Evolutionary conservation across 2,329 filamentous ascomycete genomes (phyloP).

Genomic region (Colletotrichum simmondsii): DNA sequence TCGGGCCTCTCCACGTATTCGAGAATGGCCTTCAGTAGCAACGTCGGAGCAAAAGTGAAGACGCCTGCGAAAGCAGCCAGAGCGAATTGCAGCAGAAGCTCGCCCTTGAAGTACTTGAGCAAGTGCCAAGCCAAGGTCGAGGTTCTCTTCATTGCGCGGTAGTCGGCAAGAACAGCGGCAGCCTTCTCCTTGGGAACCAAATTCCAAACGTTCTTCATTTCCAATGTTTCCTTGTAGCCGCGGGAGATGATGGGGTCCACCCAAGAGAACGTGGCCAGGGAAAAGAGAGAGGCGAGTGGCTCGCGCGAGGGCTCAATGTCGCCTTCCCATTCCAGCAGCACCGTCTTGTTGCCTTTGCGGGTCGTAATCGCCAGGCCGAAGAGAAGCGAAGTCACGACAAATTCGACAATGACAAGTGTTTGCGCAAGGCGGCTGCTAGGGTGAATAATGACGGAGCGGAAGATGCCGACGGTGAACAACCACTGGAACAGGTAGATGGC

Average conservation of each 20-base stretch:
- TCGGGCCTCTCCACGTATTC: slow-evolving; percentile 91
- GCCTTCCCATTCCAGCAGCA: slow-evolving; percentile 89
- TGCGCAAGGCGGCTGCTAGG: slow-evolving; percentile 72
- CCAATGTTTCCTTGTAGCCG: slow-evolving; percentile 86
- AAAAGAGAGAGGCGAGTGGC: slow-evolving; percentile 88
- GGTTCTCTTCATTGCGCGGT: slow-evolving; percentile 87
- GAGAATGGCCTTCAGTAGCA: slow-evolving; percentile 90
- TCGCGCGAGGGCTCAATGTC: slow-evolving; percentile 88
- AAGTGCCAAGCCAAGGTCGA: slow-evolving; percentile 83
- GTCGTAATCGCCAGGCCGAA: slow-evolving; percentile 82
- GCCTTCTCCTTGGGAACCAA: slow-evolving; percentile 89
- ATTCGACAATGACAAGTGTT: slow-evolving; percentile 77
- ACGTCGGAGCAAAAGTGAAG: slow-evolving; percentile 90
- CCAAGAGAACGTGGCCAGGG: slow-evolving; percentile 89
- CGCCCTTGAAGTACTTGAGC: slow-evolving; percentile 83
- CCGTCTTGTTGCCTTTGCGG: slow-evolving; percentile 90
- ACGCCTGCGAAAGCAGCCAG: slow-evolving; percentile 85
- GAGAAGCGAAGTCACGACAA: slow-evolving; percentile 78
- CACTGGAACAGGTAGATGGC: slow-evolving; percentile 85
- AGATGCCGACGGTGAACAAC: slow-evolving; percentile 79
- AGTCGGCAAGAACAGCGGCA: slow-evolving; percentile 80
- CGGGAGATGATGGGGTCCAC: slow-evolving; percentile 89
- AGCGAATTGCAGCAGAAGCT: slow-evolving; percentile 79
- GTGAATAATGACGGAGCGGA: slow-evolving; percentile 88
- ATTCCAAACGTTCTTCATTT: slow-evolving; percentile 92